These are phyloP conservation scores for Leccinum variabile DNA, from an alignment of 1,284 basidiomycete genomes.

Conservation along the genomic window DNA sequence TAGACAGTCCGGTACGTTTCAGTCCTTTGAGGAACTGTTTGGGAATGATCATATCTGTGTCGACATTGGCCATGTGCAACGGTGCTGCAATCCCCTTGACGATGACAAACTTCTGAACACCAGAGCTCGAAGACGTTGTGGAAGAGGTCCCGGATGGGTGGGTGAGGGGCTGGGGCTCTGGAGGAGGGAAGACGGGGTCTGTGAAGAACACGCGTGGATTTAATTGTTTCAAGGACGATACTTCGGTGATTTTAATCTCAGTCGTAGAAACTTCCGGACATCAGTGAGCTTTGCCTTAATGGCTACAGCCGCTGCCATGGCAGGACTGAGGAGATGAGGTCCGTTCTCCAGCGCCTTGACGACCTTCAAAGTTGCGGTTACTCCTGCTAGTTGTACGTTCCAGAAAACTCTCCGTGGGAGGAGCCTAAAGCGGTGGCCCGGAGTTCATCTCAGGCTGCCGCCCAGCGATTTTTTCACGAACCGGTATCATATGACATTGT, in stretches of 20 bases:
- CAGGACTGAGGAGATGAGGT: conserved; percentile 94
- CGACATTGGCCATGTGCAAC: conserved; percentile 88
- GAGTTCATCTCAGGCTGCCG: no score
- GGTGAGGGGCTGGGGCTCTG: conserved; percentile 49
- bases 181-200: conserved; percentile 70
- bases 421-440: background rate
- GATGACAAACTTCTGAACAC: conserved; percentile 75
- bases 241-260: conserved; percentile 45
- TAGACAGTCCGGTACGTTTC: conserved; percentile 88
- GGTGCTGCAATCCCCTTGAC: conserved; percentile 87
- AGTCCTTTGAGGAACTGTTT: conserved; percentile 96
- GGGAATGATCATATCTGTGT: conserved; percentile 97
- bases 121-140: conserved; percentile 52
- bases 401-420: background rate
- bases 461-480: no score
- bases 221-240: conserved; percentile 63
- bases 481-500: no score
- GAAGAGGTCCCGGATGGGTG: conserved; percentile 36
- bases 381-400: conserved; percentile 65
- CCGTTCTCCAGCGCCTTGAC: conserved; percentile 73
- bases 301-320: conserved; percentile 95
- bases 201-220: conserved; percentile 76
- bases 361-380: conserved; percentile 96
- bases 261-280: conserved; percentile 69
- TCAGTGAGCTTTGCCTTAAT: conserved; percentile 88